phyloP scores from a whole-genome alignment of 768 basidiomycete genomes.

The Pluteus cervinus region DNA sequence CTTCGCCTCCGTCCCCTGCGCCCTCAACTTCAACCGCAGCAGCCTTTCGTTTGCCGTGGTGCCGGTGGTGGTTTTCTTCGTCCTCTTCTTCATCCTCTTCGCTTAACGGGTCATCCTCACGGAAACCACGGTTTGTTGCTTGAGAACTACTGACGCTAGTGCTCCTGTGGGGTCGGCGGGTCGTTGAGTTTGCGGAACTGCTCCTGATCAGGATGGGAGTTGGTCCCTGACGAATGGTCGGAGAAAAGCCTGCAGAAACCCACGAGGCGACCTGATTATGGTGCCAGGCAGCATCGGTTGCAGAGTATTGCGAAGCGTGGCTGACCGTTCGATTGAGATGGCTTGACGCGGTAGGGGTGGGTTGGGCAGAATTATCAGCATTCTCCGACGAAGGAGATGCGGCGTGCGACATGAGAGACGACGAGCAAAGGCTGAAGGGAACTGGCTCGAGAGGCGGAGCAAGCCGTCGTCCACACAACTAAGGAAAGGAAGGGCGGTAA shows the following conservation, averaged over 20 bases:
- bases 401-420: constrained; percentile 24
- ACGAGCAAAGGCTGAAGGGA: too few species aligned
- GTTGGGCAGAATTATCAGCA: neutral
- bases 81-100: constrained; percentile 48
- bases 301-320: constrained; percentile 54
- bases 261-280: constrained; percentile 70
- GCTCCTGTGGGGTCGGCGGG: constrained; percentile 44
- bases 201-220: constrained; percentile 40
- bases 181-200: constrained; percentile 46
- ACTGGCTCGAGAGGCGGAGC: too few species aligned
- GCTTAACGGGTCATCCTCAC: constrained; percentile 42
- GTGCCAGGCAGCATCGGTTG: constrained; percentile 52
- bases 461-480: constrained; percentile 28
- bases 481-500: constrained; percentile 23
- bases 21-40: constrained; percentile 22
- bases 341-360: constrained; percentile 22
- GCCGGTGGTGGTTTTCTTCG: constrained; percentile 20
- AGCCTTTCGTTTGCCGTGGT: constrained; percentile 44
- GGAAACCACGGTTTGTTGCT: constrained; percentile 35
- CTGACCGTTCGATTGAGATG: constrained; percentile 23
- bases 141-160: constrained; percentile 58
- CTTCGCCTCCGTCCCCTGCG: constrained; percentile 31
- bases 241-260: constrained; percentile 37
- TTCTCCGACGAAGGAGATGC: constrained; percentile 22
- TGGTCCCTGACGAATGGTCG: constrained; percentile 40